Conservation (phyloP, 1,284 basidiomycete genomes). For the Trichosporon asahii region DNA sequence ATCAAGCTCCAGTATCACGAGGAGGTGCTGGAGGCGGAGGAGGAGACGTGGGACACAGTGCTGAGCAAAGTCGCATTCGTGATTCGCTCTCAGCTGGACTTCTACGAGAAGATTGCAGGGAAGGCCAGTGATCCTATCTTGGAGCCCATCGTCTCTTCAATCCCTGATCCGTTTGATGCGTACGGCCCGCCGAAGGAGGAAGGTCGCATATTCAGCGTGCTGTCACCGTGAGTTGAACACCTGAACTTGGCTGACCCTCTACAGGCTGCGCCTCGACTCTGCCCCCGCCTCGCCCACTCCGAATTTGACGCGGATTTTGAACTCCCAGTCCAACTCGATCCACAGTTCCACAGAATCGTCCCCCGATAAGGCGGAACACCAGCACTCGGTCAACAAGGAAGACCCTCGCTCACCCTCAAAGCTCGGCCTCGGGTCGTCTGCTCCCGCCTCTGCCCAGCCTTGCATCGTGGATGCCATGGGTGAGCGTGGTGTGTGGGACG, state of each 20-base stretch:
- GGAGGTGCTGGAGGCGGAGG: constrained; percentile 86
- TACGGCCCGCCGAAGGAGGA: constrained; percentile 84
- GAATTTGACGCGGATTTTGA: constrained; percentile 33
- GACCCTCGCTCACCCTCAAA: constrained; percentile 25
- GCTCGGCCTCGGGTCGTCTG: constrained; percentile 23
- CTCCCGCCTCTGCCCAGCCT: constrained; percentile 16
- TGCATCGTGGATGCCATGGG: constrained; percentile 32
- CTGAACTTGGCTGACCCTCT: constrained; percentile 9
- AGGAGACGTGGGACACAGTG: constrained; percentile 83
- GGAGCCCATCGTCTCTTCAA: constrained; percentile 80
- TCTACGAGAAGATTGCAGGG: constrained; percentile 51
- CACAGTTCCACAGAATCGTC: constrained; percentile 21
- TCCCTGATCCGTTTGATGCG: constrained; percentile 88
- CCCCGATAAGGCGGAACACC: constrained; percentile 12
- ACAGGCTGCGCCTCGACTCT: constrained; percentile 34
- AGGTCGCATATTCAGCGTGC: constrained; percentile 87
- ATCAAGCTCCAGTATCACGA: constrained; percentile 54
- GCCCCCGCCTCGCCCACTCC: constrained; percentile 38
- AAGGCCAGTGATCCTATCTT: constrained; percentile 89
- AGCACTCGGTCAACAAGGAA: not conserved
- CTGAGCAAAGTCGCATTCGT: constrained; percentile 66
- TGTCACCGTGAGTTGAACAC: constrained; percentile 65
- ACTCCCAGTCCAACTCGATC: constrained; percentile 25
- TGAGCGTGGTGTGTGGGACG: constrained; percentile 29
- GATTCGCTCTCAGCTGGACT: constrained; percentile 49